Percentiles rank a stretch among this genome's conserved stretches.
These are phyloP conservation scores for Penicillium pulvis DNA, from an alignment of 495 filamentous ascomycete genomes.

Conservation along the genomic window DNA sequence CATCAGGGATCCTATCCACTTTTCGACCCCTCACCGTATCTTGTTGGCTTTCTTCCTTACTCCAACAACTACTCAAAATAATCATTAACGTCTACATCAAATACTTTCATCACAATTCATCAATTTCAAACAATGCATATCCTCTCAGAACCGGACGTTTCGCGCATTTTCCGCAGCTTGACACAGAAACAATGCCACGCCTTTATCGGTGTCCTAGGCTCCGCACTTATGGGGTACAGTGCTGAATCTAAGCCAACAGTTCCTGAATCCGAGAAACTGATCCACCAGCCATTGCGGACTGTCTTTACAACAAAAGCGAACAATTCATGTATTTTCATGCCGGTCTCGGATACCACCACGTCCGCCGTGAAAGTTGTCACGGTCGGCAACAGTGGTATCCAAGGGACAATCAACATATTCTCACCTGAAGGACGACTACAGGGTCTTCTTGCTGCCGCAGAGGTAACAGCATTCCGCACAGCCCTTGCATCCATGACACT, in stretches of 20 bases:
- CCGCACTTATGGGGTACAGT: slow-evolving; percentile 34
- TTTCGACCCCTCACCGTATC: neutral
- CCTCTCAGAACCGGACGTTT: slow-evolving; percentile 43
- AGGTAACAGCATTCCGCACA: slow-evolving; percentile 91
- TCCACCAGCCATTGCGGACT: slow-evolving; percentile 77
- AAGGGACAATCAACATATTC: slow-evolving; percentile 80
- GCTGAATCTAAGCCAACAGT: slow-evolving; percentile 25
- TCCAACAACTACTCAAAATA: neutral
- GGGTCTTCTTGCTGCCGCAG: slow-evolving; percentile 80
- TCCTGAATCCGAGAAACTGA: slow-evolving; percentile 28
- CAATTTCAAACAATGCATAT: slow-evolving; percentile 38
- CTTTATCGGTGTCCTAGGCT: slow-evolving; percentile 34
- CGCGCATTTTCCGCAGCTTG: slow-evolving; percentile 39
- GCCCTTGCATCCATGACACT: slow-evolving; percentile 81
- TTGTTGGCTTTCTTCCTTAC: neutral
- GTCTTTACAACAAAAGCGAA: slow-evolving; percentile 65
- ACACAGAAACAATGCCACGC: slow-evolving; percentile 35
- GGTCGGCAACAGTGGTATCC: slow-evolving; percentile 43
- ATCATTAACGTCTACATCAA: neutral
- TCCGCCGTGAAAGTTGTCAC: slow-evolving; percentile 68
- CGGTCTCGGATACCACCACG: slow-evolving; percentile 60
- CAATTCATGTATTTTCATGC: slow-evolving; percentile 89
- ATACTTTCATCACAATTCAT: neutral
- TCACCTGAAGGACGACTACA: slow-evolving; percentile 65
- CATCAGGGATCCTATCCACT: neutral